Base-by-base conservation (phyloP, 192 early-diverging fungal species). In the Rhizophagus clarus region DNA sequence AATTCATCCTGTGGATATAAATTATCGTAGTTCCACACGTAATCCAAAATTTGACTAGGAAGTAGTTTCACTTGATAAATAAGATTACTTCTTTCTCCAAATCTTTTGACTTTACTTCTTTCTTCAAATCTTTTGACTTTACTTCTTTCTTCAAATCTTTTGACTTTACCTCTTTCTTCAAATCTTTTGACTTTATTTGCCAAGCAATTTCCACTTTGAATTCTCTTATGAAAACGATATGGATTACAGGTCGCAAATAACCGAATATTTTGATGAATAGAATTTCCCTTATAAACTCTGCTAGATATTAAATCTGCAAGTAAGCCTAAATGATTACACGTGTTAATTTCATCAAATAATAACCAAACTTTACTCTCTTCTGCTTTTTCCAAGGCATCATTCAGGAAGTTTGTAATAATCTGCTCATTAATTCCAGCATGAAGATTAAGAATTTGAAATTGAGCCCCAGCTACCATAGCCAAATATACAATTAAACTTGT, bases 311-410 rank as follows among this genome's bases (percentile, higher is more conserved):
- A 32, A 8, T 56, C 31, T 0, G 75, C 4, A 12, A 77, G 62
- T 32, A 77, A 37, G 7, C 75, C 60, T 15, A 77, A 32, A 49
- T 77, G 12, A 32, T 61, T 61, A 8, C 75, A 77, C 32, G 75
- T 72, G 63, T 77, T 77, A 0, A 77, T 66, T 29, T 77, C 66
- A 17, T 77, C 75, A 28, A 77, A 77, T 3, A 77, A 77, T 77
- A 77, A 12, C 75, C 62, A 56, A 22, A 56, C 1, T 5, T 56
- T 5, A 5, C 17, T 1, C 0, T 56, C 6, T 20, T 22, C 17
- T 20, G 51, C 51, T 22, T 6, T 56, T 56, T 56, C 6, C 0
- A 56, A 56, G 6, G 51, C 20, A 56, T 56, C 4, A 20, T 56
- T 22, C 17, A 56, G 22, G n/a, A 56, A 56, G 0, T 6, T 20